Base-by-base conservation (phyloP, 2,329 filamentous ascomycete species). In the Daldinia sp. region DNA sequence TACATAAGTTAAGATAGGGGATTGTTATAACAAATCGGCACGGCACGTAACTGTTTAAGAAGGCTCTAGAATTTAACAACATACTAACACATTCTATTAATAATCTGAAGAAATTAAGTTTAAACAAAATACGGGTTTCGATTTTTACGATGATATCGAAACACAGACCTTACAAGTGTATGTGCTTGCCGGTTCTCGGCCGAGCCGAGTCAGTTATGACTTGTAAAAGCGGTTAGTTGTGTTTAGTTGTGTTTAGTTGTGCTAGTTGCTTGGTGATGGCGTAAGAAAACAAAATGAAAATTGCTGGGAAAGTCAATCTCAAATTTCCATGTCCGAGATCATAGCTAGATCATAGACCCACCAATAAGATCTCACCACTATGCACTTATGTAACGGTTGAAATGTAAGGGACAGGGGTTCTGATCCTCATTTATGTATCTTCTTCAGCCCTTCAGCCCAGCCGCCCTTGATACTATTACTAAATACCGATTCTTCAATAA, bases 321-420 rank as follows among this genome's bases (percentile, higher is more conserved):
- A n/a, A 23, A 57, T 60, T 48, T 41, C 54, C 42, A 60, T 60
- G 37, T 50, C 65, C 63, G 18, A 61, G 67, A 69, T 69, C 63
- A 69, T 56, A 63, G 44, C 50, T 62, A 54, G 63, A 63, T 67
- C 67, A 58, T 63, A 37, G 51, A 58, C 37, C 66, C 59, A 50
- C 66, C 66, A 69, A 69, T 66, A 39, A 33, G 46, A 63, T 63
- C 46, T 37, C 18, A 54, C 18, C n/a, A 39, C 3, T 26, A 58
- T 33, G 51, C 20, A 44, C 41, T 69, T 56, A 60, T 61, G 67
- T 67, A 63, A 67, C 30, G 50, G 4, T 28, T 61, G 64, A 60
- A 67, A 30, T n/a, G 20, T 37, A 37, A 39, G 33, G 28, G 35
- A 56, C 63, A 66, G 55, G 63, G 67, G 37, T 60, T 60, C 59